Conservation (phyloP, 108 stramenopile species). For the Heterococcus sp. region DNA sequence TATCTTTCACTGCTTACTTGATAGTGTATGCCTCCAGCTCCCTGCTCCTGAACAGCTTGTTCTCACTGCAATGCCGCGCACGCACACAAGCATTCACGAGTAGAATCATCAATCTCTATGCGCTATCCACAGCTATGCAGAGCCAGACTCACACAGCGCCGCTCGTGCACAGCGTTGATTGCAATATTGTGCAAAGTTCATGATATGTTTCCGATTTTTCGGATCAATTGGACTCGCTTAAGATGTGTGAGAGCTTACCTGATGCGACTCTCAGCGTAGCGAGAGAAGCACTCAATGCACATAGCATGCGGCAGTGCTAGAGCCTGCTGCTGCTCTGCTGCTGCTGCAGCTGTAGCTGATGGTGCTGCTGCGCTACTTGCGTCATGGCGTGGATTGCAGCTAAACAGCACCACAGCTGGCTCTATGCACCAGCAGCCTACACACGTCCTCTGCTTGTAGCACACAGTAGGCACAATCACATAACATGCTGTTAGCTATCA, state of each 20-base stretch:
- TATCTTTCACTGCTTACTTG: not conserved
- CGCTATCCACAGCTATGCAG: not conserved
- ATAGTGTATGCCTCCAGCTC: not conserved
- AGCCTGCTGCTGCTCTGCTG: not conserved
- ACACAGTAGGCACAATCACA: too few relatives aligned
- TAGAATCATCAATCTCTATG: too few relatives aligned
- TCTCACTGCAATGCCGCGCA: not conserved
- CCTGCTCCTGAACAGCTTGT: not conserved
- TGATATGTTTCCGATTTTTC: not conserved
- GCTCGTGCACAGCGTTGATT: not conserved
- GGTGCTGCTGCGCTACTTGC: not conserved
- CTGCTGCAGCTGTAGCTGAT: not conserved
- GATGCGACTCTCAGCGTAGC: not conserved
- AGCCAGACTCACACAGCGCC: not conserved
- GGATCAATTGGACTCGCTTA: not conserved
- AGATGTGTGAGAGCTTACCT: not conserved
- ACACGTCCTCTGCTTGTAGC: too few relatives aligned
- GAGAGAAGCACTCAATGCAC: not conserved
- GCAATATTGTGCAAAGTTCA: not conserved
- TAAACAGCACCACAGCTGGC: not conserved
- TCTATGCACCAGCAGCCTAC: not conserved
- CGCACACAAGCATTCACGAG: too few relatives aligned
- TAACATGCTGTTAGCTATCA: too few relatives aligned
- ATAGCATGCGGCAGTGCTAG: not conserved
- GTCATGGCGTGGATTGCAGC: not conserved